Percentiles rank a stretch among this genome's conserved stretches.
phyloP scores from a whole-genome alignment of 1,284 basidiomycete species.

The Ganoderma boninense region DNA sequence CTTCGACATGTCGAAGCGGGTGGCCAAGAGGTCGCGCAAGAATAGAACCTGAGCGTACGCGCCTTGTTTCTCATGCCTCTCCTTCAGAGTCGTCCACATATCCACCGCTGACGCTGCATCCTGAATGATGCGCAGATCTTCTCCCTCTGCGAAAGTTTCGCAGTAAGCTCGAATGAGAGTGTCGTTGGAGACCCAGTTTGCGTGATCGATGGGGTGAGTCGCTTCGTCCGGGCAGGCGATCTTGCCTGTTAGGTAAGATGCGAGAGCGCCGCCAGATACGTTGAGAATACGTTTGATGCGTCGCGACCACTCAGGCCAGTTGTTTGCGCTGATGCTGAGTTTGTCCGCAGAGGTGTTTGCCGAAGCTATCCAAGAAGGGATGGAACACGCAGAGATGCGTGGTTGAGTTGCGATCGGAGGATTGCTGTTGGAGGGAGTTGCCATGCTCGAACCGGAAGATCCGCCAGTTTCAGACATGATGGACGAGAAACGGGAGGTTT shows the following conservation, averaged over 20 bases:
- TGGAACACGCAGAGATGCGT: not conserved
- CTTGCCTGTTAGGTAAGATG: not conserved
- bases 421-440: too few relatives aligned
- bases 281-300: not conserved
- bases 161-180: not conserved
- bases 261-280: not conserved
- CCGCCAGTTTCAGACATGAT: too few relatives aligned
- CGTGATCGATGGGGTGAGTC: not conserved
- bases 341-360: not conserved
- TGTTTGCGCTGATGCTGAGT: not conserved
- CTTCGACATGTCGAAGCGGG: not conserved
- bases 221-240: not conserved
- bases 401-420: too few relatives aligned
- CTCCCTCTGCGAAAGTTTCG: not conserved
- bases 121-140: not conserved
- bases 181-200: not conserved
- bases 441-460: too few relatives aligned
- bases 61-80: constrained; percentile 21
- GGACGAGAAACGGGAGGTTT: too few relatives aligned
- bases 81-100: constrained; percentile 1
- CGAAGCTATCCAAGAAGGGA: not conserved
- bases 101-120: not conserved
- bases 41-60: constrained; percentile 24
- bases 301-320: not conserved
- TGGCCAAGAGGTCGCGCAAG: constrained; percentile 21